Conservation (phyloP, 371 early-diverging fungal genomes). For the Cladochytrium tenue region DNA sequence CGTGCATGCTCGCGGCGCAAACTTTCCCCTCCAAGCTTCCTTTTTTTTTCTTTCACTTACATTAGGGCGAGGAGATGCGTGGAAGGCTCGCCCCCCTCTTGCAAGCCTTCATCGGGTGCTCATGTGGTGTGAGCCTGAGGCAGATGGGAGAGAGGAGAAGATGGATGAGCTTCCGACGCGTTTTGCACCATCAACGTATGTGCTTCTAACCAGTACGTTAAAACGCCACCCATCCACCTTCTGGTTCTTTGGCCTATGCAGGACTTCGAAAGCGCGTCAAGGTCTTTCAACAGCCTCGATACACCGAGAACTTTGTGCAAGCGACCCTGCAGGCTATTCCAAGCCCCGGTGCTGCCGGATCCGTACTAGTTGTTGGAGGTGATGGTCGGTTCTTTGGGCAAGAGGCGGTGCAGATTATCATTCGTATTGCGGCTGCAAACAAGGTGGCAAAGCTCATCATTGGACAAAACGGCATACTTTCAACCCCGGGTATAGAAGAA, state of each 20-base stretch:
- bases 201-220: not conserved
- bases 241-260: slow-evolving; percentile 4
- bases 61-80: too few species aligned
- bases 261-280: slow-evolving; percentile 90
- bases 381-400: slow-evolving; percentile 91
- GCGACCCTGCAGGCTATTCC: slow-evolving; percentile 71
- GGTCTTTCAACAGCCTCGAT: slow-evolving; percentile 90
- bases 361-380: slow-evolving; percentile 92
- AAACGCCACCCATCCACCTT: not conserved
- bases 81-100: too few species aligned
- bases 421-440: slow-evolving; percentile 83
- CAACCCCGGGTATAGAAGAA: slow-evolving; percentile 76
- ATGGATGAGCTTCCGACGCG: not conserved
- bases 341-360: slow-evolving; percentile 69
- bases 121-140: too few species aligned
- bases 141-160: not conserved
- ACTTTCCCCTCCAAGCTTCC: too few species aligned
- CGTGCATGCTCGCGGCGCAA: too few species aligned
- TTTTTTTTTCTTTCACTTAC: too few species aligned
- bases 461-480: slow-evolving; percentile 90
- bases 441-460: slow-evolving; percentile 85
- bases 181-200: not conserved
- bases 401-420: slow-evolving; percentile 87
- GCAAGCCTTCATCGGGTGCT: too few species aligned
- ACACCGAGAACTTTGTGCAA: slow-evolving; percentile 93